Conservation (phyloP, 2,329 filamentous ascomycete species). For the Berkeleyomyces basicola region DNA sequence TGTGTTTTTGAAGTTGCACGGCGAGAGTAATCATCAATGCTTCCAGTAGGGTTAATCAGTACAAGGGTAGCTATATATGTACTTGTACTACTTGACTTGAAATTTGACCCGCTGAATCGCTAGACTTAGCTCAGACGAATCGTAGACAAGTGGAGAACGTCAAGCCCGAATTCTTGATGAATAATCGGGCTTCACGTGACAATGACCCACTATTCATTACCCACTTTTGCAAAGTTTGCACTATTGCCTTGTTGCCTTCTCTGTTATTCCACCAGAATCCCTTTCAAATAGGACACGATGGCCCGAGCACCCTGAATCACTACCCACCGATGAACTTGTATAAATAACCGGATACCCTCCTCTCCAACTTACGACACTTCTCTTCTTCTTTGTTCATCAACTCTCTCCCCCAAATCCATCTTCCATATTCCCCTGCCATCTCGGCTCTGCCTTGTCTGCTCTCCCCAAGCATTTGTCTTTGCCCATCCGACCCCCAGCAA, state of each 20-base stretch:
- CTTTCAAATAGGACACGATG: constrained; percentile 4
- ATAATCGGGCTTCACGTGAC: no score
- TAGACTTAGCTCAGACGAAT: no score
- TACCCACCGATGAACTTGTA: constrained; percentile 8
- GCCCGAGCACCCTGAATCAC: background rate
- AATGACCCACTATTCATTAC: no score
- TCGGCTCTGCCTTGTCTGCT: constrained; percentile 4
- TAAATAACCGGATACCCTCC: constrained; percentile 14
- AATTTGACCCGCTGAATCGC: no score
- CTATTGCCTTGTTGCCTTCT: background rate
- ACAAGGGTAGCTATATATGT: no score
- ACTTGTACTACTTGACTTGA: no score
- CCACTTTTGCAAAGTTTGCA: background rate
- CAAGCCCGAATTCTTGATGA: no score
- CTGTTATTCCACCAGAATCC: background rate
- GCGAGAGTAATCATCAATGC: no score
- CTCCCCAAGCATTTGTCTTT: constrained; percentile 6
- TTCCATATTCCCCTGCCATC: background rate
- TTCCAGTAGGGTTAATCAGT: no score
- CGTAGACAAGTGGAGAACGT: no score
- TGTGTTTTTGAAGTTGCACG: no score
- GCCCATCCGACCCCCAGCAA: constrained; percentile 11
- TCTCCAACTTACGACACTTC: constrained; percentile 13
- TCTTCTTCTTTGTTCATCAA: background rate
- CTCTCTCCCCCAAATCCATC: background rate